Conservation (phyloP, 257 asterid species). For the Fraxinus americana region DNA sequence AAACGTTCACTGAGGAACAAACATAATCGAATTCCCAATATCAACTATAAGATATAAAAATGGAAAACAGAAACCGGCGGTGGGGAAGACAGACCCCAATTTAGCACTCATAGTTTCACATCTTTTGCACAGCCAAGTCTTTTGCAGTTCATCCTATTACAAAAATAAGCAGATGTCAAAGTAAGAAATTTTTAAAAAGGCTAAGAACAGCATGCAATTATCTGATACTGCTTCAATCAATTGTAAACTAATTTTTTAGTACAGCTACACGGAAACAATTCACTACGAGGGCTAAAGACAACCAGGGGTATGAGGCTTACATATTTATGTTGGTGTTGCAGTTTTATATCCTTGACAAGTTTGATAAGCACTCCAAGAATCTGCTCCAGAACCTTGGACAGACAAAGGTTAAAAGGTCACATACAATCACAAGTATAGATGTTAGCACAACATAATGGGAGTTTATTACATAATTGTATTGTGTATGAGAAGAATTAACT, state of each 20-base stretch:
- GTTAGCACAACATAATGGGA: slow-evolving; percentile 6
- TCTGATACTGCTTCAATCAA: slow-evolving; percentile 14
- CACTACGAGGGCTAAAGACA: slow-evolving; percentile 7
- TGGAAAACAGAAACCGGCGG: slow-evolving; percentile 32
- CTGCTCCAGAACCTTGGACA: slow-evolving; percentile 90
- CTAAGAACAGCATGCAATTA: slow-evolving; percentile 9
- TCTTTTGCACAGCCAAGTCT: slow-evolving; percentile 96
- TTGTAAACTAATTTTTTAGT: slow-evolving; percentile 4
- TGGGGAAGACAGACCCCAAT: slow-evolving; percentile 63
- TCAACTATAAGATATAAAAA: slow-evolving; percentile 23
- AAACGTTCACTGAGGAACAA: neutral
- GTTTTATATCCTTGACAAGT: slow-evolving; percentile 96
- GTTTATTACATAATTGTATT: neutral
- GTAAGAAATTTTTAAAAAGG: slow-evolving; percentile 8
- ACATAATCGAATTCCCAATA: slow-evolving; percentile 11
- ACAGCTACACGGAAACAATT: neutral
- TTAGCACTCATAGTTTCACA: slow-evolving; percentile 99
- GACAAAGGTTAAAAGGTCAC: slow-evolving; percentile 31
- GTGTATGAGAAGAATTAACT: slow-evolving; percentile 6
- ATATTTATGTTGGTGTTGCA: slow-evolving; percentile 93
- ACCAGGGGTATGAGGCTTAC: slow-evolving; percentile 49
- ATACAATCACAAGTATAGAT: slow-evolving; percentile 3
- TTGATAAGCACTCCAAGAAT: slow-evolving; percentile 95
- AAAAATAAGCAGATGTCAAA: slow-evolving; percentile 18
- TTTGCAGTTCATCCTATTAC: slow-evolving; percentile 86